Evolutionary conservation across 495 filamentous ascomycete species (phyloP).

Genomic region (Echria macrotheca): DNA sequence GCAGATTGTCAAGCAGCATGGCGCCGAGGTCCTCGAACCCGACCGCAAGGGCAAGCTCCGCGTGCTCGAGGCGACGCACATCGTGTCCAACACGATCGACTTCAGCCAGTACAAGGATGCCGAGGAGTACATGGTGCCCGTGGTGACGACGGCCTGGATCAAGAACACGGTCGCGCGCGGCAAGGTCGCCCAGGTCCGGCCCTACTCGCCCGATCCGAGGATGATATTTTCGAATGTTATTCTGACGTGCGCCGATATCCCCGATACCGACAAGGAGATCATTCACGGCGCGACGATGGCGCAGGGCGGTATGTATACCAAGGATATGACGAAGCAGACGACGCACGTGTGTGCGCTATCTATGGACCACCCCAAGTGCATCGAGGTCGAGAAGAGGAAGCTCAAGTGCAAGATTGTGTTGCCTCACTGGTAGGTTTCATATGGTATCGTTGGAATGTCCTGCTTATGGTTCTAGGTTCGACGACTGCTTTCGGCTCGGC

Average conservation of each 20-base stretch:
- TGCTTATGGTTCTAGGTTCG: slow-evolving; percentile 76
- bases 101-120: slow-evolving; percentile 76
- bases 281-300: slow-evolving; percentile 87
- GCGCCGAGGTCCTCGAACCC: slow-evolving; percentile 46
- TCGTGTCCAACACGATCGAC: slow-evolving; percentile 78
- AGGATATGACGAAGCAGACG: slow-evolving; percentile 59
- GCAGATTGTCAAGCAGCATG: slow-evolving; percentile 47
- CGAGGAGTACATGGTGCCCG: slow-evolving; percentile 67
- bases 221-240: slow-evolving; percentile 83
- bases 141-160: slow-evolving; percentile 82
- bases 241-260: slow-evolving; percentile 72
- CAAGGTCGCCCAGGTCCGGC: slow-evolving; percentile 69
- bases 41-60: slow-evolving; percentile 42
- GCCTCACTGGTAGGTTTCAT: slow-evolving; percentile 73
- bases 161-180: slow-evolving; percentile 57
- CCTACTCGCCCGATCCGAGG: slow-evolving; percentile 83
- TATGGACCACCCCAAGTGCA: slow-evolving; percentile 66
- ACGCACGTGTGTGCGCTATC: slow-evolving; percentile 89
- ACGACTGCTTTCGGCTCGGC: slow-evolving; percentile 89
- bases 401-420: slow-evolving; percentile 77
- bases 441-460: slow-evolving; percentile 19
- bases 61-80: slow-evolving; percentile 64
- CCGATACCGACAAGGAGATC: slow-evolving; percentile 82
- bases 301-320: slow-evolving; percentile 76
- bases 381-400: slow-evolving; percentile 54